Evolutionary conservation across 108 stramenopile species (phyloP).

Genomic region (Cyclostephanos tholiformis): DNA sequence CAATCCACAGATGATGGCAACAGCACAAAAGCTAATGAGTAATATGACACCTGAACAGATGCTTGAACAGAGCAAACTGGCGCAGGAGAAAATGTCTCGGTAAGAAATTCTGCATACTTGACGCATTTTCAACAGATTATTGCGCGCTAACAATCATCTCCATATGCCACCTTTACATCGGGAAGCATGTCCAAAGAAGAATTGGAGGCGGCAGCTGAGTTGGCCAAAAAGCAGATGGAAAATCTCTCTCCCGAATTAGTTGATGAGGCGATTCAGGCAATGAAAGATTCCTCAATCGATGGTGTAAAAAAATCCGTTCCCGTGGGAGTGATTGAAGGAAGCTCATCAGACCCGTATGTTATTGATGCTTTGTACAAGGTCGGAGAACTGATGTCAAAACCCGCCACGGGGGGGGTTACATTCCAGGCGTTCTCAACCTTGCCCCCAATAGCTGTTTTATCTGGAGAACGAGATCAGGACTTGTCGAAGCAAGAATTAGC

Average conservation of each 20-base stretch:
- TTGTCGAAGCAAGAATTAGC: conserved; percentile 55
- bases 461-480: conserved; percentile 63
- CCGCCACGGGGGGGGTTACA: conserved; percentile 63
- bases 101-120: background rate
- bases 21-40: conserved; percentile 65
- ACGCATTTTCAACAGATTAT: background rate
- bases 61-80: conserved; percentile 56
- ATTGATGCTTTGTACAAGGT: conserved; percentile 67
- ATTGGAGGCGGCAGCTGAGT: conserved; percentile 40
- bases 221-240: conserved; percentile 54
- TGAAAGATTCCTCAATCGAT: conserved; percentile 42
- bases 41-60: conserved; percentile 68
- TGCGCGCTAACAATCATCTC: background rate
- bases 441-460: conserved; percentile 59
- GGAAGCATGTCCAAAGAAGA: conserved; percentile 43
- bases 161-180: background rate
- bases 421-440: conserved; percentile 67
- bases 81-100: conserved; percentile 57
- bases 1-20: conserved; percentile 69
- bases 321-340: conserved; percentile 45
- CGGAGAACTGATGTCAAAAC: conserved; percentile 66
- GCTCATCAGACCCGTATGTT: conserved; percentile 62
- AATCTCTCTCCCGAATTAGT: conserved; percentile 60
- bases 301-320: conserved; percentile 26
- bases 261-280: conserved; percentile 51